Base-by-base conservation (phyloP, 2,329 filamentous ascomycete species). In the Calcarisporium arbuscula region DNA sequence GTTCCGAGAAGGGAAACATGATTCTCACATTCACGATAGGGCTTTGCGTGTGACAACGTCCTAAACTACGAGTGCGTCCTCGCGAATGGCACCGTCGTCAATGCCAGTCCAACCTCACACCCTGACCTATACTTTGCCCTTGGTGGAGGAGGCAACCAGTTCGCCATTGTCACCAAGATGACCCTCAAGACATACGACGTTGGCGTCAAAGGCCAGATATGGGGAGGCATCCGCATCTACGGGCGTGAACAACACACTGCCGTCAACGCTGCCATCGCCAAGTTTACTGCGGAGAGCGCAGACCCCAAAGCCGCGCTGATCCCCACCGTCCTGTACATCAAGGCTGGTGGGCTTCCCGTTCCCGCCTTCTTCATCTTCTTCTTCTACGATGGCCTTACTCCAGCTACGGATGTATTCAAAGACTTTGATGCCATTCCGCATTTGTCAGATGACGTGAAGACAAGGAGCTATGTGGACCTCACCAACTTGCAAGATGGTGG, bases 301-400 rank as follows among this genome's bases (percentile, higher is more conserved):
- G 76, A 81, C 44, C 62, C 69, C 39, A 78, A 77, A 50, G 77
- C 75, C 1, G 74, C 66, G 10, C 67, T 81, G 29, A 80, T 80
- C 41, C 53, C 72, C 30, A 80, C 74, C 0, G 63, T 66, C 3
- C 64, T 74, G 46, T 58, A 42, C 14, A 35, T 38, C 6, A 30
- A 19, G 8, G 29, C 11, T 5, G 5, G 25, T 1, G 30, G 28
- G 6, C 1, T 68, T 12, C 63, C 64, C 1, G 43, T 58, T 4
- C 49, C 62, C 3, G 62, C 77, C 40, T 38, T 70, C 15, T 79
- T 76, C 38, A 53, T 82, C 39, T 80, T 80, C 53, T 50, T 77
- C 22, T 80, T 77, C 58, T 81, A 80, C 51, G 72, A 82, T 50
- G 77, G 72, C 2, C 64, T 67, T 0, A 52, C 56, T 32, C 67